These are phyloP conservation scores for Fusarium secorum DNA, from an alignment of 2,329 filamentous ascomycete genomes.

Conservation along the genomic window DNA sequence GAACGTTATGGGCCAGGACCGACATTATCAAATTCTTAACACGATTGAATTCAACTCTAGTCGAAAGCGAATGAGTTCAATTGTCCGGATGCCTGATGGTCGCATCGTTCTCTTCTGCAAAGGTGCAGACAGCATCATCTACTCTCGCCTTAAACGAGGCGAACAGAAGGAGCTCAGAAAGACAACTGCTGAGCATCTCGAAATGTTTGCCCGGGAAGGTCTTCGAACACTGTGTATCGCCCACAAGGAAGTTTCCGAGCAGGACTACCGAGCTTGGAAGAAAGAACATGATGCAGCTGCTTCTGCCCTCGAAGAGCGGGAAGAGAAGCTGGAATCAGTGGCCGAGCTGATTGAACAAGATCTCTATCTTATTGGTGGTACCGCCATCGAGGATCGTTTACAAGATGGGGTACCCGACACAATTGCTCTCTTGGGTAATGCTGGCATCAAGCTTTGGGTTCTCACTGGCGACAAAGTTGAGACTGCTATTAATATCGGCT, in stretches of 20 bases:
- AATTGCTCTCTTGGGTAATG: constrained; percentile 87
- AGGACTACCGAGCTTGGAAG: constrained; percentile 86
- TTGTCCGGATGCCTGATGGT: constrained; percentile 91
- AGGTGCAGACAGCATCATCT: constrained; percentile 96
- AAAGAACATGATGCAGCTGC: constrained; percentile 88
- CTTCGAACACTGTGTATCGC: constrained; percentile 95
- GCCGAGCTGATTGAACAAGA: constrained; percentile 92
- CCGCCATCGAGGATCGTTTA: constrained; percentile 94
- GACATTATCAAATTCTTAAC: constrained; percentile 86
- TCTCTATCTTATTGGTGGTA: constrained; percentile 86
- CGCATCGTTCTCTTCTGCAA: constrained; percentile 95
- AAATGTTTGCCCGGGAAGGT: constrained; percentile 96
- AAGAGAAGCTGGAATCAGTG: constrained; percentile 90
- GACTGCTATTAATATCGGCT: constrained; percentile 99
- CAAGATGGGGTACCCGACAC: constrained; percentile 98
- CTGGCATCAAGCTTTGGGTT: constrained; percentile 98
- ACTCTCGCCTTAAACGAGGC: constrained; percentile 84
- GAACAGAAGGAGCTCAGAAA: constrained; percentile 85
- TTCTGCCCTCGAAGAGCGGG: constrained; percentile 81
- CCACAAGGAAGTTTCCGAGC: constrained; percentile 78
- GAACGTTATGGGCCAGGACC: constrained; percentile 86
- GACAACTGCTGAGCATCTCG: constrained; percentile 89
- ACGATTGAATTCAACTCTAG: constrained; percentile 98
- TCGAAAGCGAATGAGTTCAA: constrained; percentile 96
- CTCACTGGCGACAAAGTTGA: constrained; percentile 98